Conservation (phyloP, 2,329 filamentous ascomycete genomes). For the Apiospora rasikravindrae region DNA sequence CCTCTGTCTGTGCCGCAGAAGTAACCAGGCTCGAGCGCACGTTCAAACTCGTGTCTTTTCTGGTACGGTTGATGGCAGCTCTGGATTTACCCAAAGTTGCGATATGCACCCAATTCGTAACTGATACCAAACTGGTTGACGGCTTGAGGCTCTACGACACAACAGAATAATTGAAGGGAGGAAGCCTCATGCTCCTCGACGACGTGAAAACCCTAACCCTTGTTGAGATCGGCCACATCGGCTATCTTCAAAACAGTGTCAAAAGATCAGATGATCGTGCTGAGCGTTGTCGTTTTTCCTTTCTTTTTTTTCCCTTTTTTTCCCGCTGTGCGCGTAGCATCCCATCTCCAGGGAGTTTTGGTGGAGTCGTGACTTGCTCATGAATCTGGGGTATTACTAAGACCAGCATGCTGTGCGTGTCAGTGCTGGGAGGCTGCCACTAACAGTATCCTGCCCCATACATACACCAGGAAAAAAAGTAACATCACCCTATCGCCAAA, state of each 20-base stretch:
- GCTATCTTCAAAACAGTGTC: conserved; percentile 11
- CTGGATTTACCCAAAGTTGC: not conserved
- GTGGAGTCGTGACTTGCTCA: conserved; percentile 11
- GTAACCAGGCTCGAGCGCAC: not conserved
- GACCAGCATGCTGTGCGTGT: not conserved
- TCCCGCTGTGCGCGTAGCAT: not conserved
- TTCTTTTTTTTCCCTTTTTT: not conserved
- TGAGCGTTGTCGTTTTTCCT: not conserved
- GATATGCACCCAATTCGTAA: not conserved
- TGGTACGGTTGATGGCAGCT: not conserved
- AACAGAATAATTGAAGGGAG: not conserved
- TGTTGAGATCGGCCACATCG: conserved; percentile 12
- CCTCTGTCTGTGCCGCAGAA: not conserved
- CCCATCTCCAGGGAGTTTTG: not conserved
- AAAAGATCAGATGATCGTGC: conserved; percentile 15
- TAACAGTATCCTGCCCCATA: not conserved
- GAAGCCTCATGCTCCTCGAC: not conserved
- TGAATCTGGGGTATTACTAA: conserved; percentile 13
- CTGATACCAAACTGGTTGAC: not conserved
- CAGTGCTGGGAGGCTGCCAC: not conserved
- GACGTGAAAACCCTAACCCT: not conserved
- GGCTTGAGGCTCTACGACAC: too few relatives aligned
- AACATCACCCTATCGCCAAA: not conserved
- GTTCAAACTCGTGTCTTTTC: not conserved
- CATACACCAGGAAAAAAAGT: not conserved